Base-by-base conservation (phyloP, 108 stramenopile species). In the Skeletonema potamos region DNA sequence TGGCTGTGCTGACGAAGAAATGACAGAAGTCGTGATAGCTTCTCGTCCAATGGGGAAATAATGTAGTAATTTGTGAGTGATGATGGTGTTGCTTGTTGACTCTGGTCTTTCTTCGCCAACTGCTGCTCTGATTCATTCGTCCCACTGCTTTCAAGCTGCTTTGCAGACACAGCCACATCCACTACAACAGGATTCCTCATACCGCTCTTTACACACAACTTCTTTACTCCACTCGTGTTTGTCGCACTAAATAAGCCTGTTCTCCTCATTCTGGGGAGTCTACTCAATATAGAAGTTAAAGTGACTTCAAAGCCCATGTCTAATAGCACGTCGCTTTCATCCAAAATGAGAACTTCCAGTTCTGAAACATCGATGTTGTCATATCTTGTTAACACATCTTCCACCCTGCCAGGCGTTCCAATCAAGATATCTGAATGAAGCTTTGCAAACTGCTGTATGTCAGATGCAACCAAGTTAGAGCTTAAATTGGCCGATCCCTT, bases 171-270 rank as follows among this genome's bases (percentile, higher is more conserved):
- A 41, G 87, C 83, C 4, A 99, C 99, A 64, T 92, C 83, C 51
- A 99, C 89, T 41, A 92, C 73, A 17, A 97, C 98, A 1, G 99
- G 99, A 77, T 99, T 98, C 26, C 98, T 86, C 89, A 99, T 82
- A 2, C 99, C 99, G 36, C 97, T 96, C 27, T 95, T 77, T 15
- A 89, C 88, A 41, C 97, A 79, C 60, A 91, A 79, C 66, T 91
- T 89, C 77, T 91, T 89, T 0, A 94, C 81, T 11, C 75, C 78
- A 22, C 74, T 81, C 4, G 76, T 89, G 29, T 85, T 88, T 8
- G 90, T 99, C 8, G 99, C 99, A 34, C 92, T 94, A 73, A 99
- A 99, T 18, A 99, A 87, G 8, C 96, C 98, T 1, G 99, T 99
- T 36, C 98, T 73, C 64, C 99, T 83, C 92, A 97, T 97, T 76